Evolutionary conservation across 2,329 filamentous ascomycete species (phyloP), one percentile per base, ranked within the genome.

Genomic region (Cladosporium sp.): DNA sequence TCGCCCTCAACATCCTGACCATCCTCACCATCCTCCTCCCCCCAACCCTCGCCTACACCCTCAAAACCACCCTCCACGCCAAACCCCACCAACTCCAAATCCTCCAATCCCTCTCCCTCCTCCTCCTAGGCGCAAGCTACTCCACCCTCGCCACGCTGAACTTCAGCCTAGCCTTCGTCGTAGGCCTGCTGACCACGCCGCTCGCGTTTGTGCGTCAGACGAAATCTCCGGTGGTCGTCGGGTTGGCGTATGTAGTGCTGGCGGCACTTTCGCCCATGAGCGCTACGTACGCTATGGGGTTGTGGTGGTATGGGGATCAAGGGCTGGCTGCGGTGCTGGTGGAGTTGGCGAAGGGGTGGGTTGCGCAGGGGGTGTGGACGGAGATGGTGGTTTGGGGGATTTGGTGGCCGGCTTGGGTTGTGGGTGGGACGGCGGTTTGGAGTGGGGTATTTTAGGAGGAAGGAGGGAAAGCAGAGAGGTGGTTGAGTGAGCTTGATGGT

Each of bases 91-190:
- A 94, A 74, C 88, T 90, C 74, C 86, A 88, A 58, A 86, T 97
- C 61, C 88, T 93, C 70, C 93, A 96, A 76, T 95, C 90, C 66
- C 93, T 98, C 81, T 96, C 93, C 6, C 87, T 98, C n/a, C 87
- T 99, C 14, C 84, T 96, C 11, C 86, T 98, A 0, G 95, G 95
- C 73, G 92, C 97, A 82, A 93, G 92, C 73, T 88, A 99, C 70
- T 93, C 93, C 14, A 90, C 93, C 0, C 89, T 99, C 14, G 94
- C 95, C 2, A 99, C 94, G 0, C 86, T 99, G 61, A 99, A 99
- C 80, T 99, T 99, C 83, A 93, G 91, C 3, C 88, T 97, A 15
- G 89, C 92, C 58, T 90, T 98, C 75, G 83, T 97, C 44, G 83
- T 97, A 60, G 95, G 95, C 44, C 81, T 98, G 2, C 81, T 94